phyloP scores from a whole-genome alignment of 228 moss, liverwort and hornwort genomes.

The Sphagnum magellanicum region DNA sequence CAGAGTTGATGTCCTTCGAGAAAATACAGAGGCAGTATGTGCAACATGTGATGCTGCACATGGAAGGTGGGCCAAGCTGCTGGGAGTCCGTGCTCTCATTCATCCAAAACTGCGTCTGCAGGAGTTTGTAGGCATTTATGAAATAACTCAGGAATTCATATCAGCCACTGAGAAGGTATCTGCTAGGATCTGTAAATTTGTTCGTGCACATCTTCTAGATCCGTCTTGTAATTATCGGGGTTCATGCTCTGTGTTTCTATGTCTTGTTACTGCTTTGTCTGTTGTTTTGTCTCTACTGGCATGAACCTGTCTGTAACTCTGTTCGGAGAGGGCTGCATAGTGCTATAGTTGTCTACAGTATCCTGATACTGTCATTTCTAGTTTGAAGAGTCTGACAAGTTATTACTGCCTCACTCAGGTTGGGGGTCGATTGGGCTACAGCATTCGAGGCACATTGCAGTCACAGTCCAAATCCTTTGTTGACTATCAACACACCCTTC shows the following conservation, averaged over 20 bases:
- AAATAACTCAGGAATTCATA: slow-evolving; percentile 90
- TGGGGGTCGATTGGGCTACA: slow-evolving; percentile 97
- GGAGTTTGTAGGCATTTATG: slow-evolving; percentile 91
- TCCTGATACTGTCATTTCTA: slow-evolving; percentile 4
- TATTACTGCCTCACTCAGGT: slow-evolving; percentile 40
- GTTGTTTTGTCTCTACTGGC: no score
- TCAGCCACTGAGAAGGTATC: slow-evolving; percentile 90
- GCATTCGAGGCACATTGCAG: slow-evolving; percentile 91
- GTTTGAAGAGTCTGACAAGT: background rate
- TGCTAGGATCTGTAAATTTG: background rate
- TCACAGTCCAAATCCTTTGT: slow-evolving; percentile 99
- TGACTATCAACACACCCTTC: slow-evolving; percentile 78
- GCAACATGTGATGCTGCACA: slow-evolving; percentile 99
- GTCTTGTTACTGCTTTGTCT: no score
- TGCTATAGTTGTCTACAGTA: background rate
- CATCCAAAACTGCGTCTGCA: slow-evolving; percentile 82
- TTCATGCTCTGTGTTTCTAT: no score
- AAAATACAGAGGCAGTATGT: slow-evolving; percentile 95
- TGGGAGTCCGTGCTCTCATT: slow-evolving; percentile 81
- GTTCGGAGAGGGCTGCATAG: no score
- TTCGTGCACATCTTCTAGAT: no score
- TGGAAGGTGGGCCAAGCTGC: slow-evolving; percentile 94
- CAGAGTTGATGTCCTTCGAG: slow-evolving; percentile 96
- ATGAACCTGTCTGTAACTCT: no score
- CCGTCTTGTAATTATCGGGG: no score